Conservation (phyloP, 208 protist species). For the Leishmania lainsoni region DNA sequence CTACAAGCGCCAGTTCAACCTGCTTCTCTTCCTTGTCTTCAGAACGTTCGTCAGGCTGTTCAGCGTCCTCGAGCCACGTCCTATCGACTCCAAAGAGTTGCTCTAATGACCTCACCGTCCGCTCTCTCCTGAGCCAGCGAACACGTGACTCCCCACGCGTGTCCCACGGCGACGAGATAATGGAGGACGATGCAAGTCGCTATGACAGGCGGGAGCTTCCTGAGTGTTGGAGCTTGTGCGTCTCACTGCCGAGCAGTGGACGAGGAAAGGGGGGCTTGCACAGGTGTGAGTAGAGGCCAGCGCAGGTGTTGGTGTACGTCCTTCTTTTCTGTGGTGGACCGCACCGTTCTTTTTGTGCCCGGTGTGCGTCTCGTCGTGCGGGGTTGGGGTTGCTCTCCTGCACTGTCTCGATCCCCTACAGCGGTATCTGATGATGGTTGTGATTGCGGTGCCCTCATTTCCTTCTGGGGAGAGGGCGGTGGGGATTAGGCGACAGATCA, state of each 20-base stretch:
- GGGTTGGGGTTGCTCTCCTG: not conserved
- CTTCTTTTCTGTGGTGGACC: not conserved
- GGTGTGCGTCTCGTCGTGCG: not conserved
- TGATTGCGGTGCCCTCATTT: not conserved
- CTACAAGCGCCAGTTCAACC: not conserved
- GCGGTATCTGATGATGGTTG: not conserved
- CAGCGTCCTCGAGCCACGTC: not conserved
- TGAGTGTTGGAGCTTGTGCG: too few relatives aligned
- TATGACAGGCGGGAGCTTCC: too few relatives aligned
- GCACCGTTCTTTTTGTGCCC: not conserved
- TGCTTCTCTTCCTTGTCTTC: not conserved
- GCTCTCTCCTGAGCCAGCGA: not conserved
- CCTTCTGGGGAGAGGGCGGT: not conserved
- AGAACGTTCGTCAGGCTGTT: not conserved
- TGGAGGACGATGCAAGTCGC: not conserved
- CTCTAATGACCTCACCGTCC: not conserved
- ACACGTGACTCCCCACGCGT: not conserved
- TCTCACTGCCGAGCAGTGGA: too few relatives aligned
- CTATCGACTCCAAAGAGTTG: not conserved
- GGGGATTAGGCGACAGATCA: not conserved
- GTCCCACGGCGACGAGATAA: not conserved
- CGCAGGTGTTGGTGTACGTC: too few relatives aligned
- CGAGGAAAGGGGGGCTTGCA: too few relatives aligned
- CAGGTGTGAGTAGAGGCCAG: too few relatives aligned
- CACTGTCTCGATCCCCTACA: not conserved